Evolutionary conservation across 768 basidiomycete species (phyloP).

Genomic region (Hemileccinum impolitum): DNA sequence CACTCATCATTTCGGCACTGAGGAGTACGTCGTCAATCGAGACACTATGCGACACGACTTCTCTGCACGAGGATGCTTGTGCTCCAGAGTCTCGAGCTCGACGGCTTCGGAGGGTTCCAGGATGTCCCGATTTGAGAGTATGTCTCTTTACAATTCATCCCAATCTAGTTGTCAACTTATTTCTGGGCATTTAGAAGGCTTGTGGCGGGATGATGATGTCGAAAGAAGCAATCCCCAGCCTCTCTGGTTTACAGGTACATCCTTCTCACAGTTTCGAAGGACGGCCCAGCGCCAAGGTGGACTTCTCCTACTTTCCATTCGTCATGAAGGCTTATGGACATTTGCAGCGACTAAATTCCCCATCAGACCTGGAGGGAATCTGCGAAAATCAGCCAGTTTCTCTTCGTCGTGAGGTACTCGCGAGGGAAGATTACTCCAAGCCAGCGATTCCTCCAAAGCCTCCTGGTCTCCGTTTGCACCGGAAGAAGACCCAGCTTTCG

Average conservation of each 20-base stretch:
- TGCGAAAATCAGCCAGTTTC: neutral
- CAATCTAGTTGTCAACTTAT: neutral
- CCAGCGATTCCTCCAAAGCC: constrained; percentile 6
- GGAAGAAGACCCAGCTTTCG: neutral
- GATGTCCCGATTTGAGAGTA: constrained; percentile 6
- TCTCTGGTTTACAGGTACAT: too few species aligned
- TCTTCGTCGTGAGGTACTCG: neutral
- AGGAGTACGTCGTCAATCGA: constrained; percentile 2
- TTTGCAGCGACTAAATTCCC: neutral
- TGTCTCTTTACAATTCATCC: neutral
- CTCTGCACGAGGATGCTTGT: neutral
- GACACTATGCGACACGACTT: neutral
- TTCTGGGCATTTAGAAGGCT: neutral
- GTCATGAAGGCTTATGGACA: neutral
- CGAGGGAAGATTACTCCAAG: neutral
- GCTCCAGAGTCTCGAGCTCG: neutral
- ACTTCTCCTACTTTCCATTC: too few species aligned
- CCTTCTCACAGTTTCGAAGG: neutral
- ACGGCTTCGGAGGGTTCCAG: constrained; percentile 6
- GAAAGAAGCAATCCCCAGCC: neutral
- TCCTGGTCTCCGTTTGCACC: neutral
- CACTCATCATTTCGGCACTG: neutral
- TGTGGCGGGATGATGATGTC: neutral
- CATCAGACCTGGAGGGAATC: neutral
- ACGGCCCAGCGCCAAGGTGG: too few species aligned